These are phyloP conservation scores for Coniochaeta pulveracea DNA, from an alignment of 2,329 filamentous ascomycete species.

Conservation along the genomic window DNA sequence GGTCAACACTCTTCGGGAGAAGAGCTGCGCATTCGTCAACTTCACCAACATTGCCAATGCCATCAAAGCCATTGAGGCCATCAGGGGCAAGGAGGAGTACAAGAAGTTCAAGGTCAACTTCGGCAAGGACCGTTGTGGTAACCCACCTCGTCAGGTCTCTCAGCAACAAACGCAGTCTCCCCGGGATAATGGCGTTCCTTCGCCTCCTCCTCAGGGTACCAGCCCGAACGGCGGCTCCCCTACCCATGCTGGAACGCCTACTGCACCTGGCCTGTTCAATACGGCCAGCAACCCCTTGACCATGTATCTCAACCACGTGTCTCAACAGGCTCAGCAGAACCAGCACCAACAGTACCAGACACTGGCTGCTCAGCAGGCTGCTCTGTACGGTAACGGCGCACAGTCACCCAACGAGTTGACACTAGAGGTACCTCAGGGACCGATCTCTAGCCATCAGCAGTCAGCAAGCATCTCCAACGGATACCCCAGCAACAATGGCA, in stretches of 20 bases:
- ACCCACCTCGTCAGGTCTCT: slow-evolving; percentile 80
- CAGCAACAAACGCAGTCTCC: slow-evolving; percentile 55
- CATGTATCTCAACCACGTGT: slow-evolving; percentile 81
- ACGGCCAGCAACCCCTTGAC: slow-evolving; percentile 80
- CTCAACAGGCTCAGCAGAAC: slow-evolving; percentile 60
- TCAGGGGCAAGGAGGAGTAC: slow-evolving; percentile 92
- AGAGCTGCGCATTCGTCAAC: slow-evolving; percentile 99
- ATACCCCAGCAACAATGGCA: slow-evolving; percentile 37
- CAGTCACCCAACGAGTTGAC: slow-evolving; percentile 45
- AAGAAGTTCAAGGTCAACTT: slow-evolving; percentile 99
- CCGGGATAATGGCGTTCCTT: slow-evolving; percentile 46
- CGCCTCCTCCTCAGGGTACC: slow-evolving; percentile 47
- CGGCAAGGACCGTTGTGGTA: slow-evolving; percentile 95
- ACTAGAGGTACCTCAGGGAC: slow-evolving; percentile 50
- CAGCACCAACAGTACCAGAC: slow-evolving; percentile 64
- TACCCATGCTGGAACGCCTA: slow-evolving; percentile 40
- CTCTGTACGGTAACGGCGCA: slow-evolving; percentile 65
- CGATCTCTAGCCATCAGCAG: slow-evolving; percentile 50
- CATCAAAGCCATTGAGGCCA: slow-evolving; percentile 97
- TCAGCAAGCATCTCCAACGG: slow-evolving; percentile 57
- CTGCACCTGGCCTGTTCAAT: slow-evolving; percentile 67
- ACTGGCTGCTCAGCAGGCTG: slow-evolving; percentile 65
- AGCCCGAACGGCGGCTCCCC: slow-evolving; percentile 46
- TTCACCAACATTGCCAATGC: slow-evolving; percentile 99
- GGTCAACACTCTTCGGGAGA: slow-evolving; percentile 92